Conservation (phyloP, 2,329 filamentous ascomycete species). For the Epicoccum nigrum region DNA sequence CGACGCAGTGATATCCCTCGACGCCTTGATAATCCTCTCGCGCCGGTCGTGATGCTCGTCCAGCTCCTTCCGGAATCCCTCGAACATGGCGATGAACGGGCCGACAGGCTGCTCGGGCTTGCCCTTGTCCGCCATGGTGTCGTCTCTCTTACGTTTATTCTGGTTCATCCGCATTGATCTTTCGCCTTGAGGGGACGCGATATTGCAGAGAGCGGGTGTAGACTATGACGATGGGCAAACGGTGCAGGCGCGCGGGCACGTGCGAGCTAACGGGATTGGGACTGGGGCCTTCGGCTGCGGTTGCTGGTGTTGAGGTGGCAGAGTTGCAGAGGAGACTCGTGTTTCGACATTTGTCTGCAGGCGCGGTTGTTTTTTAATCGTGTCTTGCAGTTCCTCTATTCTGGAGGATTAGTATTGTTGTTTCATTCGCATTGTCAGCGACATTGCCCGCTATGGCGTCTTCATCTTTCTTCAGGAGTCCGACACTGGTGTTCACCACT, state of each 20-base stretch:
- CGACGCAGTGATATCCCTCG: slow-evolving; percentile 87
- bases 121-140: slow-evolving; percentile 40
- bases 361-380: not conserved
- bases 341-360: slow-evolving; percentile 2
- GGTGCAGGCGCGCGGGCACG: slow-evolving; percentile 28
- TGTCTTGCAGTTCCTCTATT: not conserved
- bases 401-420: not conserved
- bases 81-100: slow-evolving; percentile 74
- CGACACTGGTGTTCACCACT: slow-evolving; percentile 49
- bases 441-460: slow-evolving; percentile 27
- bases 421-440: not conserved
- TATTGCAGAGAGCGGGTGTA: slow-evolving; percentile 3
- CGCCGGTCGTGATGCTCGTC: slow-evolving; percentile 94
- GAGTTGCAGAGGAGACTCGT: not conserved
- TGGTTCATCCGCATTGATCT: slow-evolving; percentile 35
- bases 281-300: slow-evolving; percentile 28
- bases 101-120: slow-evolving; percentile 45
- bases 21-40: slow-evolving; percentile 88
- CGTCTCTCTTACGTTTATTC: slow-evolving; percentile 45
- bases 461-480: slow-evolving; percentile 42
- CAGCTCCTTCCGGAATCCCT: slow-evolving; percentile 81
- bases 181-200: no score
- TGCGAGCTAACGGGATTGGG: slow-evolving; percentile 25
- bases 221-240: slow-evolving; percentile 30
- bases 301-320: not conserved